A percentile compares a stretch with the other conserved stretches of the same genome.
Evolutionary conservation across 2,329 filamentous ascomycete genomes (phyloP).

Genomic region (Alternaria arbusti): DNA sequence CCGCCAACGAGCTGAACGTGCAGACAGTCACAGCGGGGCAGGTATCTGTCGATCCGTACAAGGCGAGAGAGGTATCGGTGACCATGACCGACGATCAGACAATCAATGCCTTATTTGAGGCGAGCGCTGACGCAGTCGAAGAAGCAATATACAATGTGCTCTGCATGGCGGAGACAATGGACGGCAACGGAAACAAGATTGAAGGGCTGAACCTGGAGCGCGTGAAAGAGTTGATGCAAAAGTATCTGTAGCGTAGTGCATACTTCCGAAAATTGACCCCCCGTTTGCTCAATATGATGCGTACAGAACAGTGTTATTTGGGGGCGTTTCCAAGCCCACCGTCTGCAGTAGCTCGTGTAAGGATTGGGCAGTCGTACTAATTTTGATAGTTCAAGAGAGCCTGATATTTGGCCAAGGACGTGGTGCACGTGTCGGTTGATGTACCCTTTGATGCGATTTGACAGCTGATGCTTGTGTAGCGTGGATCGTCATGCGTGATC

Average conservation of each 20-base stretch:
- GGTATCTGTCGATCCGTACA: slow-evolving; percentile 40
- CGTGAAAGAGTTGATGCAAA: slow-evolving; percentile 47
- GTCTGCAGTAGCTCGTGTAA: background rate
- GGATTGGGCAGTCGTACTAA: background rate
- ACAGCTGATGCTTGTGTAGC: background rate
- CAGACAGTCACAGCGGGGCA: slow-evolving; percentile 44
- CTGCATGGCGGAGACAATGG: slow-evolving; percentile 66
- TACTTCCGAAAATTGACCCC: background rate
- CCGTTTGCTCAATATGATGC: background rate
- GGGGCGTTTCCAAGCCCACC: background rate
- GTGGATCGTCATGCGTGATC: background rate
- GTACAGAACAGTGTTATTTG: background rate
- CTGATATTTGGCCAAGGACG: background rate
- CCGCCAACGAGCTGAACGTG: slow-evolving; percentile 60
- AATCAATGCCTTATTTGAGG: slow-evolving; percentile 68
- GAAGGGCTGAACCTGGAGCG: slow-evolving; percentile 44
- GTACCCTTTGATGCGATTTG: background rate
- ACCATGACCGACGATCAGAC: slow-evolving; percentile 63
- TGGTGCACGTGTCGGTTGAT: background rate
- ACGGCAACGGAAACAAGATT: slow-evolving; percentile 57
- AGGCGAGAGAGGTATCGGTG: slow-evolving; percentile 52
- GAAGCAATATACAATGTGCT: slow-evolving; percentile 71
- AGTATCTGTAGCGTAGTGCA: slow-evolving; percentile 31
- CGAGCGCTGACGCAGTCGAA: slow-evolving; percentile 67
- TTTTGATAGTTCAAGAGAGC: background rate